Base-by-base conservation (phyloP, 2,329 filamentous ascomycete genomes). In the Aspergillus awamori region DNA sequence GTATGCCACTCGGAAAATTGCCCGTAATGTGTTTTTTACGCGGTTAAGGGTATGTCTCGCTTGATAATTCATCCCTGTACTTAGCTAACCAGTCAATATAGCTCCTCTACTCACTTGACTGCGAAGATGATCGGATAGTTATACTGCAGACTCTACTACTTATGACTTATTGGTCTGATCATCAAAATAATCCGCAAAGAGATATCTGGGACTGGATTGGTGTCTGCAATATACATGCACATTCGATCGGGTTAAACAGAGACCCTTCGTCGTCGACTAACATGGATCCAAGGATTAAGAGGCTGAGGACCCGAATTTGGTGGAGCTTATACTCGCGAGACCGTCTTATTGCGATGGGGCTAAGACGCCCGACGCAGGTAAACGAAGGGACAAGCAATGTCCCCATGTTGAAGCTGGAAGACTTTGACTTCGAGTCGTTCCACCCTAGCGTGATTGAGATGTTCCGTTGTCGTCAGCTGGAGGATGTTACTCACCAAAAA, bases 151-250 rank as follows among this genome's bases (percentile, higher is more conserved):
- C 90, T 8, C 81, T 96, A 7, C 82, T 97, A 24, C 83, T 96
- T 58, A 92, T 96, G 89, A 96, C 92, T 5, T 96, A 95, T 74
- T 96, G 93, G 89, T 96, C 96, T 73, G 92, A 96, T 78, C 93
- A 91, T 8, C 91, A 92, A 2, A 92, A 96, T 74, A 91, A 95
- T 47, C 70, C 72, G 71, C 91, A 95, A 73, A 95, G 96, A 76
- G 93, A 96, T 22, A 70, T 69, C 30, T 70, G 67, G 67, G 67
- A 70, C 47, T 70, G 66, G 67, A 65, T 70, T 51, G 67, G 66
- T 11, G 58, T 69, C 10, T 70, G 67, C 62, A 70, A 64, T 52
- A 67, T 62, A n/a, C 63, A 67, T 49, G 67, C 67, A n/a, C 65
- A 69, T 53, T 69, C 67, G 1, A 66, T 69, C 17, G 67, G 67